Base-by-base conservation (phyloP, 2,329 filamentous ascomycete species). In the Fusarium tanahbumbuense region DNA sequence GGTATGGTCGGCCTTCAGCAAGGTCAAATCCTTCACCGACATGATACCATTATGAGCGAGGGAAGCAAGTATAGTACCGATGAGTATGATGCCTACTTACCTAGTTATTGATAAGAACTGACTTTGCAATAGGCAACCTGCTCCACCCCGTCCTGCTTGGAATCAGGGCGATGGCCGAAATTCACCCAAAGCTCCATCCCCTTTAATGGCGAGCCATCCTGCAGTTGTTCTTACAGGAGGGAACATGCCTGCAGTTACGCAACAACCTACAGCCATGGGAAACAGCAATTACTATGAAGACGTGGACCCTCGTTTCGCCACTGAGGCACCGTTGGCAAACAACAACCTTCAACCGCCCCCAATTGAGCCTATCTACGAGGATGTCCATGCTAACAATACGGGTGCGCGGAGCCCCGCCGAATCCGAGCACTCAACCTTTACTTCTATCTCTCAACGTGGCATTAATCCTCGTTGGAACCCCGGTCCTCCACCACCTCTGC, bases 401-500 rank as follows among this genome's bases (percentile, higher is more conserved):
- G 86, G 86, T 46, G 81, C 87, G 47, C 87, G 92, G 74, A 95
- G 90, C 74, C 94, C 92, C 32, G 88, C 90, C 30, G 88, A 90
- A 74, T 95, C 92, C 67, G 93, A 97, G 76, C 87, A 89, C 25
- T 95, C 91, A 47, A 92, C 92, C 73, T 98, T 97, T 80, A 98
- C 95, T 2, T 96, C 92, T 13, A 91, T 98, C 47, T 95, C 92
- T 1, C 94, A 98, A 80, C 88, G 95, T 34, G 92, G 92, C 2
- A 83, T 98, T 57, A 98, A 98, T 78, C 95, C 94, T 9, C 90
- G 91, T 64, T 98, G 95, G 94, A 88, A 92, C 67, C 88, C 87
- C 4, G 83, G 85, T 30, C 82, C 85, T 46, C 80, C 81, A 16
- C 78, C 82, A 18, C 78, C 83, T 40, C 78, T 82, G 72, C 82